Conservation (phyloP, 1,139 yeast genomes). For the Suhomyces taliae region DNA sequence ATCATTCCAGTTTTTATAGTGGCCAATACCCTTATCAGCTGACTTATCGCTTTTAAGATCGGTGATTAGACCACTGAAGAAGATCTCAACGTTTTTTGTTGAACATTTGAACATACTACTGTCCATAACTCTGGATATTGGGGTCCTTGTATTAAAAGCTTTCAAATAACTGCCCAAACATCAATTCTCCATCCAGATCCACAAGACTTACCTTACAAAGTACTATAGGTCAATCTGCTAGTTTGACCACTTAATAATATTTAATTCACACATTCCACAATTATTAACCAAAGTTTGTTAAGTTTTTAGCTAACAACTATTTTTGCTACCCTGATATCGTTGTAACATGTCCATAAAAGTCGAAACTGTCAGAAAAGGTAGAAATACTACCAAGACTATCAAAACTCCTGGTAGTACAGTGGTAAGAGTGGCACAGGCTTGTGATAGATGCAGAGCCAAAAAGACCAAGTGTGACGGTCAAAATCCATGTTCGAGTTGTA, state of each 20-base stretch:
- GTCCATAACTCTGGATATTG: no score
- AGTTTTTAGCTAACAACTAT: no score
- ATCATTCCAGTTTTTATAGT: not conserved
- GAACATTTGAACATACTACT: not conserved
- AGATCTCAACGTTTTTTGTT: no score
- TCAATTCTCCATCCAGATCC: no score
- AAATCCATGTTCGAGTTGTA: slow-evolving; percentile 50
- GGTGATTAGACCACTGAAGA: not conserved
- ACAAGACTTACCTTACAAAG: no score
- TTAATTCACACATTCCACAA: no score
- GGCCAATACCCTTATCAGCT: not conserved
- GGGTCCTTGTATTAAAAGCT: no score
- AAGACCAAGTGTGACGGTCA: slow-evolving; percentile 75
- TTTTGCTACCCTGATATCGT: no score
- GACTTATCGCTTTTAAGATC: not conserved
- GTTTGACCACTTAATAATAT: no score
- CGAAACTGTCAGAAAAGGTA: slow-evolving; percentile 4
- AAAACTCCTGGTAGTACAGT: slow-evolving; percentile 59
- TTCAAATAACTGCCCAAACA: no score
- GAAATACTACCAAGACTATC: slow-evolving; percentile 50
- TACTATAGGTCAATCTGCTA: no score
- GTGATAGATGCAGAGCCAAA: slow-evolving; percentile 83
- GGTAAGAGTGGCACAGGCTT: slow-evolving; percentile 76
- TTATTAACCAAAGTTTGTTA: no score
- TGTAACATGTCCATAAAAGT: slow-evolving; percentile 3